phyloP scores from a whole-genome alignment of 768 basidiomycete species.

The Daedaleopsis nitida region DNA sequence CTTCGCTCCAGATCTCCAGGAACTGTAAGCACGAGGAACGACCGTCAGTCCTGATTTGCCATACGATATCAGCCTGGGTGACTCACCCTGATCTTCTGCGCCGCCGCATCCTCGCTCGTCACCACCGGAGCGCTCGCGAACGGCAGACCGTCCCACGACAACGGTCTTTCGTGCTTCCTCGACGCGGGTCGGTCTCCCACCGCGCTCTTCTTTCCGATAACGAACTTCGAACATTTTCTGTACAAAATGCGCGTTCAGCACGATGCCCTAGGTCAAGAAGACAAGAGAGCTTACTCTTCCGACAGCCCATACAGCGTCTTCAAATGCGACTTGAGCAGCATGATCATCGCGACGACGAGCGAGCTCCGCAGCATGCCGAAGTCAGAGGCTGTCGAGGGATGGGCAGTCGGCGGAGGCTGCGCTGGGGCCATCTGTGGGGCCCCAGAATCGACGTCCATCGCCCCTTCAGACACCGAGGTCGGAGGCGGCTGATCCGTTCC shows the following conservation, averaged over 20 bases:
- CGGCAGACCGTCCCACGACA: conserved; percentile 75
- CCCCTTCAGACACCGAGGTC: not conserved
- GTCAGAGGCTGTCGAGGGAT: conserved; percentile 19
- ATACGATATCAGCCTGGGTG: not conserved
- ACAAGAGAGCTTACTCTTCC: conserved; percentile 74
- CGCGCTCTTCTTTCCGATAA: conserved; percentile 85
- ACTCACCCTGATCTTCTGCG: conserved; percentile 69
- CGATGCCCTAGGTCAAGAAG: not conserved
- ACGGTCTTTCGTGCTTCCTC: conserved; percentile 59
- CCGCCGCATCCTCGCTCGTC: conserved; percentile 59
- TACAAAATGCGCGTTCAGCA: conserved; percentile 2
- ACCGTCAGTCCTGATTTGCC: not conserved
- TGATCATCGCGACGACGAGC: conserved; percentile 78
- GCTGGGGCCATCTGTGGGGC: not conserved
- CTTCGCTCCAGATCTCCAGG: conserved; percentile 80
- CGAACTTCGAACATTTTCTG: conserved; percentile 92
- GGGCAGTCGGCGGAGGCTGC: not conserved
- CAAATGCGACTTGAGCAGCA: conserved; percentile 85
- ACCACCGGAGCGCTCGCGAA: conserved; percentile 62
- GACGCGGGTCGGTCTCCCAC: conserved; percentile 81
- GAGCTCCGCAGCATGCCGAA: conserved; percentile 59
- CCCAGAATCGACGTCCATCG: conserved; percentile 7
- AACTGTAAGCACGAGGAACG: conserved; percentile 49
- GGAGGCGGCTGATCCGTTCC: conserved; percentile 19
- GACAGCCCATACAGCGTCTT: conserved; percentile 82